These are phyloP conservation scores for Arabidopsis lyrata DNA, from an alignment of 441 rosid species.

Conservation along the genomic window DNA sequence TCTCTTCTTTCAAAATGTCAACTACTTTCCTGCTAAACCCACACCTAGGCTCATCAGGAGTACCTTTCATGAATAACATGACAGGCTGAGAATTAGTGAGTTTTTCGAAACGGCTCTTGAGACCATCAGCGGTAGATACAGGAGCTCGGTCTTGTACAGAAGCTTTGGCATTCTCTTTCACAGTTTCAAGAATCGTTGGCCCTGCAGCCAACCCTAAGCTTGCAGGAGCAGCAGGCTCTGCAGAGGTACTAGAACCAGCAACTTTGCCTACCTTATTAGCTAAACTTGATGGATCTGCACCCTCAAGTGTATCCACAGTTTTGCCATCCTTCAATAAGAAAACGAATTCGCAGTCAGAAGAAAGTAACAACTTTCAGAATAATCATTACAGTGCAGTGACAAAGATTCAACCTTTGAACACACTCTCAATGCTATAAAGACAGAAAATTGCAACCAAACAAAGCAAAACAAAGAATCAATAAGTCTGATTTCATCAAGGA, in stretches of 20 bases:
- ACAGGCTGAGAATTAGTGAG: slow-evolving; percentile 73
- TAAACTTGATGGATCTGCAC: slow-evolving; percentile 93
- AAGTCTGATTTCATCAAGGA: not conserved
- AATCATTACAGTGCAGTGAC: not conserved
- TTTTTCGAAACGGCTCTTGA: slow-evolving; percentile 60
- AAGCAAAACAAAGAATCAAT: not conserved
- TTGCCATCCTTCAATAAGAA: slow-evolving; percentile 70
- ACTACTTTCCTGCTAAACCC: slow-evolving; percentile 88
- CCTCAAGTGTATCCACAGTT: slow-evolving; percentile 79
- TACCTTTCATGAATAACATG: slow-evolving; percentile 97
- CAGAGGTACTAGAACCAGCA: slow-evolving; percentile 65
- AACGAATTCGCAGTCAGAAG: not conserved
- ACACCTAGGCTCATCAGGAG: slow-evolving; percentile 83
- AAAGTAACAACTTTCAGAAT: slow-evolving; percentile 12
- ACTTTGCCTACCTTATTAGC: slow-evolving; percentile 89
- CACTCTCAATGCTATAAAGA: slow-evolving; percentile 5
- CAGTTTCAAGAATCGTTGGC: slow-evolving; percentile 71
- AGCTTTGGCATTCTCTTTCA: slow-evolving; percentile 72
- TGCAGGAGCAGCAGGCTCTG: slow-evolving; percentile 93
- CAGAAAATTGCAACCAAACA: slow-evolving; percentile 7
- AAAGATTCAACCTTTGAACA: slow-evolving; percentile 30
- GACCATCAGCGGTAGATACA: slow-evolving; percentile 45
- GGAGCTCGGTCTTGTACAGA: slow-evolving; percentile 51
- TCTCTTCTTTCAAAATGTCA: slow-evolving; percentile 75
- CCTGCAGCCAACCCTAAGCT: slow-evolving; percentile 98